phyloP scores from a whole-genome alignment of 2,329 filamentous ascomycete genomes.

The Fusarium sp. region DNA sequence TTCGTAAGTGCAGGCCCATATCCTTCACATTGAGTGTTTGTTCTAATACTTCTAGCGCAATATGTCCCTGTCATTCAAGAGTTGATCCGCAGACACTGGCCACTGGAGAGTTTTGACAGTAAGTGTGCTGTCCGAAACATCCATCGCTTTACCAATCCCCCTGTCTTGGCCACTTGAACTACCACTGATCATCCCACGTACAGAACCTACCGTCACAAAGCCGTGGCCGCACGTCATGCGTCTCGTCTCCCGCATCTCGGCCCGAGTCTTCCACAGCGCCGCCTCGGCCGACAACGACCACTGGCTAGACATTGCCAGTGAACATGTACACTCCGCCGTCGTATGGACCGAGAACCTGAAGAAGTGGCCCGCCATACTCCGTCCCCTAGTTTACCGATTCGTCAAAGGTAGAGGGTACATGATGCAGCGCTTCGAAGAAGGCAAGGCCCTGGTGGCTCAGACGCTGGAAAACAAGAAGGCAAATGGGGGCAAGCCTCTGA shows the following conservation, averaged over 20 bases:
- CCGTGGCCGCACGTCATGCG: slow-evolving; percentile 5
- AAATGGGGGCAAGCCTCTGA: slow-evolving; percentile 1
- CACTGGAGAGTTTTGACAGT: neutral
- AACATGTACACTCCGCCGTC: slow-evolving; percentile 8
- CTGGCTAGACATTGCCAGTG: slow-evolving; percentile 14
- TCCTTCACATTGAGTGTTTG: neutral
- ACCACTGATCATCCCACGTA: neutral
- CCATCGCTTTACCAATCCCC: neutral
- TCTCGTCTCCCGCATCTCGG: slow-evolving; percentile 7
- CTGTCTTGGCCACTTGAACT: neutral
- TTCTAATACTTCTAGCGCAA: neutral
- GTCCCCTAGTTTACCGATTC: slow-evolving; percentile 12
- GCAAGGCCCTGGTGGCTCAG: slow-evolving; percentile 4
- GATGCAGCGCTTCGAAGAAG: slow-evolving; percentile 6
- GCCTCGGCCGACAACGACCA: slow-evolving; percentile 10
- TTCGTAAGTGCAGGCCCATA: slow-evolving; percentile 2
- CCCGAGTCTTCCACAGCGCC: slow-evolving; percentile 10
- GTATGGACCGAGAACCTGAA: slow-evolving; percentile 12
- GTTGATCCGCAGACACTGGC: slow-evolving; percentile 8
- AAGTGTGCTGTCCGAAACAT: neutral
- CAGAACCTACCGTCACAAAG: neutral
- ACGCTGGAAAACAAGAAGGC: neutral
- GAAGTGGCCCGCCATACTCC: slow-evolving; percentile 8
- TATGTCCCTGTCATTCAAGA: slow-evolving; percentile 8
- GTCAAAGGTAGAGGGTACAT: slow-evolving; percentile 6